Evolutionary conservation across 2,329 filamentous ascomycete species (phyloP).

Genomic region (Exophiala dermatitidis): DNA sequence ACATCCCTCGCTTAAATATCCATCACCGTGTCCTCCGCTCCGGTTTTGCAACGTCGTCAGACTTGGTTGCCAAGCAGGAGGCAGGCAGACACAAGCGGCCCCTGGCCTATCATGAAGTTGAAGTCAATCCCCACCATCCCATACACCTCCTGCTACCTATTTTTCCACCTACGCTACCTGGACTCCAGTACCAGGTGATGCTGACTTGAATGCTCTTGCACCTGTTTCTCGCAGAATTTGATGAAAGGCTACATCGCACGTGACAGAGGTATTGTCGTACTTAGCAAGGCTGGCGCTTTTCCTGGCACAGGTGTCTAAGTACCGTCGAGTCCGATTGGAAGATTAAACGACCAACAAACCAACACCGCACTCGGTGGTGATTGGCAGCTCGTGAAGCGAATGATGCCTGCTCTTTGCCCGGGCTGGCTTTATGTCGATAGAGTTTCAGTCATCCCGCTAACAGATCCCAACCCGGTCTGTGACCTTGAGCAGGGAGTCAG

Average conservation of each 20-base stretch:
- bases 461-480: no score
- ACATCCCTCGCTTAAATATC: not conserved
- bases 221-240: conserved; percentile 53
- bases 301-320: conserved; percentile 68
- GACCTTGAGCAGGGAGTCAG: no score
- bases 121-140: not conserved
- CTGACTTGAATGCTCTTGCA: conserved; percentile 18
- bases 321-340: not conserved
- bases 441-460: no score
- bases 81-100: not conserved
- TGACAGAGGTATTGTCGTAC: conserved; percentile 78
- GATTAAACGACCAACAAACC: not conserved
- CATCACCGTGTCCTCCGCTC: not conserved
- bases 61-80: conserved; percentile 11
- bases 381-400: not conserved
- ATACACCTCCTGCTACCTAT: no score
- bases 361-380: not conserved
- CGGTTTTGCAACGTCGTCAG: not conserved
- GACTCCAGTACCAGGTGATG: not conserved
- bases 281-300: conserved; percentile 85
- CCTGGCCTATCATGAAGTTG: not conserved
- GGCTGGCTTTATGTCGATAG: no score
- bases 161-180: no score
- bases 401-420: not conserved
- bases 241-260: conserved; percentile 99